phyloP scores from a whole-genome alignment of 1,284 basidiomycete species.

The Trametes sp. region DNA sequence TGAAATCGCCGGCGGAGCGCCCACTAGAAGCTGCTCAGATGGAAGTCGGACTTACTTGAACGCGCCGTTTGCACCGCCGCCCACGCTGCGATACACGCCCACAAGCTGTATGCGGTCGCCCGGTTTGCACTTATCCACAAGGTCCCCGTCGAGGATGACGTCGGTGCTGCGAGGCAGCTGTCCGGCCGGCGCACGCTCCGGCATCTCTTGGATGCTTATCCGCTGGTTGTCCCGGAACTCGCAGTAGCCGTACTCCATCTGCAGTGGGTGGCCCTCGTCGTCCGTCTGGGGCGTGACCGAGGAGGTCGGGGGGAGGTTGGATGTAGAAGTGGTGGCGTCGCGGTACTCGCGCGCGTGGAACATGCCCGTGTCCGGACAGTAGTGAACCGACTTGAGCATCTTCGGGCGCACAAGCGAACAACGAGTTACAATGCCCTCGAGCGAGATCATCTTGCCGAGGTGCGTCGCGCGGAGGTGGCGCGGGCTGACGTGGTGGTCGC shows the following conservation, averaged over 20 bases:
- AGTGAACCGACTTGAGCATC: slow-evolving; percentile 97
- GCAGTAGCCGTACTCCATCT: slow-evolving; percentile 94
- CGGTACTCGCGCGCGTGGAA: slow-evolving; percentile 94
- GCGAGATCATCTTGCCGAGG: slow-evolving; percentile 94
- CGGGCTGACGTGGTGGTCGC: slow-evolving; percentile 97
- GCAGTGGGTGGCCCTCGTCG: slow-evolving; percentile 85
- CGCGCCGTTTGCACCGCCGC: slow-evolving; percentile 86
- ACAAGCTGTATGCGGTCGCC: slow-evolving; percentile 98
- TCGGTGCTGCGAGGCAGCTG: slow-evolving; percentile 97
- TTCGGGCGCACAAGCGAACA: slow-evolving; percentile 99
- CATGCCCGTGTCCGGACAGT: slow-evolving; percentile 84
- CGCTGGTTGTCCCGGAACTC: slow-evolving; percentile 97
- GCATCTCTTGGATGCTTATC: slow-evolving; percentile 99
- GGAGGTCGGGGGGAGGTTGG: slow-evolving; percentile 87
- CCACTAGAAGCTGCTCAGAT: not conserved
- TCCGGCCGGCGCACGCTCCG: slow-evolving; percentile 96
- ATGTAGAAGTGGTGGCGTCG: slow-evolving; percentile 89
- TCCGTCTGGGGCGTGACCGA: slow-evolving; percentile 94
- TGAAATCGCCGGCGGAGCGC: not conserved
- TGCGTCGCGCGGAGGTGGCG: slow-evolving; percentile 89
- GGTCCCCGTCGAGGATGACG: slow-evolving; percentile 95
- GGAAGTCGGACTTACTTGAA: slow-evolving; percentile 80
- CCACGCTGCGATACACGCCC: slow-evolving; percentile 93
- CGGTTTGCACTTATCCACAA: slow-evolving; percentile 97
- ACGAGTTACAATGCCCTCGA: slow-evolving; percentile 98